Conservation (phyloP, 305 asterid genomes). For the Striga hermonthica region DNA sequence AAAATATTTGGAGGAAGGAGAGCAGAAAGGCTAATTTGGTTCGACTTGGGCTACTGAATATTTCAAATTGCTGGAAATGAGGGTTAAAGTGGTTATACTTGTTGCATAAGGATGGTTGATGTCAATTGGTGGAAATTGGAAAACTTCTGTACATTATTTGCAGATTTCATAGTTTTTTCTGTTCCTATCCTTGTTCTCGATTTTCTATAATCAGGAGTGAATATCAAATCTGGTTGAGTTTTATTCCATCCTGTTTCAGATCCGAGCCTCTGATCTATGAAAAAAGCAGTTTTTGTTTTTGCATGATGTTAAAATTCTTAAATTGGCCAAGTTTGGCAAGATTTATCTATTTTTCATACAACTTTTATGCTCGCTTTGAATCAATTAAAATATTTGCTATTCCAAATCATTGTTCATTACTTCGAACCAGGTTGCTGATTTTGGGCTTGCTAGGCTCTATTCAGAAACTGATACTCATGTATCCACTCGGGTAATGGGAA, state of each 20-base stretch:
- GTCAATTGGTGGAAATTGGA: no score
- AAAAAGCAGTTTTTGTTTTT: slow-evolving; percentile 5
- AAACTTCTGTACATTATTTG: background rate
- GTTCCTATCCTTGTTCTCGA: background rate
- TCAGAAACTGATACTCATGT: slow-evolving; percentile 83
- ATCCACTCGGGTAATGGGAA: slow-evolving; percentile 96
- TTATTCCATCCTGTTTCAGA: background rate
- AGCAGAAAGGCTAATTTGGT: no score
- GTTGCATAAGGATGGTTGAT: no score
- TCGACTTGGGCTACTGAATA: no score
- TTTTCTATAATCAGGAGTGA: background rate
- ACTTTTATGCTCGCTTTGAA: slow-evolving; percentile 17
- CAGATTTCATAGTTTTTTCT: background rate
- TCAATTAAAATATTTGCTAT: slow-evolving; percentile 5
- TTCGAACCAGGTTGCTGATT: slow-evolving; percentile 80
- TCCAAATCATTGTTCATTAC: slow-evolving; percentile 25
- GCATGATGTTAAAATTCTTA: slow-evolving; percentile 5
- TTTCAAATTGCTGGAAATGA: no score
- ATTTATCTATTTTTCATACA: slow-evolving; percentile 3
- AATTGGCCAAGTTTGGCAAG: slow-evolving; percentile 1
- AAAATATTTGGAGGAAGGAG: no score
- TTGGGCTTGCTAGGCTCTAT: slow-evolving; percentile 88
- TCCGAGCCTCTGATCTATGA: slow-evolving; percentile 12
- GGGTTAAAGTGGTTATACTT: no score
- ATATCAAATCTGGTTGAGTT: background rate